A percentile compares a stretch with the other conserved stretches of the same genome.
These are phyloP conservation scores for Quercus lobata DNA, from an alignment of 331 rosid genomes.

Conservation along the genomic window DNA sequence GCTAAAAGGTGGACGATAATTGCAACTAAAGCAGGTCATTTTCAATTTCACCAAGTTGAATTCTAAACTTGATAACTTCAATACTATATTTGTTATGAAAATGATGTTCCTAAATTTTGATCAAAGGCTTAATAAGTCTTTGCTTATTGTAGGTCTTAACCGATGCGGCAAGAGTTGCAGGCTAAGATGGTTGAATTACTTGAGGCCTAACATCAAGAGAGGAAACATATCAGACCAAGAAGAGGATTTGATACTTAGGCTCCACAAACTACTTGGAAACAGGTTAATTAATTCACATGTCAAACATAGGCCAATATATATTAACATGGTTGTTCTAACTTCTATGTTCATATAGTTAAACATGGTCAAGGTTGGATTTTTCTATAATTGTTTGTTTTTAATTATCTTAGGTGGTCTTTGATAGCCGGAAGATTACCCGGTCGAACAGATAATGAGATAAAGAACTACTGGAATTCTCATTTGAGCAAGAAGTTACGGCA, in stretches of 20 bases:
- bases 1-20: conserved; percentile 41
- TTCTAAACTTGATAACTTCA: not conserved
- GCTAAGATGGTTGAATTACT: conserved; percentile 52
- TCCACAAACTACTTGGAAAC: conserved; percentile 52
- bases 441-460: conserved; percentile 58
- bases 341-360: too few relatives aligned
- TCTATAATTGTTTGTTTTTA: not conserved
- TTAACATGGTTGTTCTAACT: not conserved
- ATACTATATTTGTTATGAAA: not conserved
- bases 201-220: conserved; percentile 52
- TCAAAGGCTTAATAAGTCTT: not conserved
- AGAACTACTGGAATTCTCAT: conserved; percentile 63
- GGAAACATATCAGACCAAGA: conserved; percentile 57
- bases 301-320: not conserved
- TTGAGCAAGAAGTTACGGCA: conserved; percentile 43
- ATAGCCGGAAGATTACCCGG: conserved; percentile 59
- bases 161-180: conserved; percentile 54
- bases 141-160: conserved; percentile 32
- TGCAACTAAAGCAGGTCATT: conserved; percentile 43
- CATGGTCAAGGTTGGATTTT: not conserved
- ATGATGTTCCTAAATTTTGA: not conserved
- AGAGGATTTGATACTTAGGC: conserved; percentile 53
- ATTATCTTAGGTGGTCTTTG: conserved; percentile 42
- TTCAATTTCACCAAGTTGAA: not conserved
- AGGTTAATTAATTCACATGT: conserved; percentile 13